These are phyloP conservation scores for Pseudogymnoascus sp. DNA, from an alignment of 2,329 filamentous ascomycete species.

Conservation along the genomic window DNA sequence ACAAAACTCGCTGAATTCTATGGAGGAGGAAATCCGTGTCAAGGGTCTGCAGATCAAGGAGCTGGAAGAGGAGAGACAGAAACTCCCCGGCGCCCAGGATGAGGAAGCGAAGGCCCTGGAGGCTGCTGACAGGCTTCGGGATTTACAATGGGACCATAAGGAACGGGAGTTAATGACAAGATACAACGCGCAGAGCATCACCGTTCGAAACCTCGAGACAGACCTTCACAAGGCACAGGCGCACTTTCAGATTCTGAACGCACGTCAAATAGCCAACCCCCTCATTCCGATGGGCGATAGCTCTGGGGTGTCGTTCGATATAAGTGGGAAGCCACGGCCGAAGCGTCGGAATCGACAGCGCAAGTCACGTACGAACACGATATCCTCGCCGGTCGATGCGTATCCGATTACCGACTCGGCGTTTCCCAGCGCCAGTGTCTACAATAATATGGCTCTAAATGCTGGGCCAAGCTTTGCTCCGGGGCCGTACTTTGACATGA, in stretches of 20 bases:
- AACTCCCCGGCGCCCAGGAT: conserved; percentile 50
- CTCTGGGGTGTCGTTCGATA: conserved; percentile 28
- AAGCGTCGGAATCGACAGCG: conserved; percentile 32
- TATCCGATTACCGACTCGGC: conserved; percentile 26
- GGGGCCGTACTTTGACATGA: conserved; percentile 36
- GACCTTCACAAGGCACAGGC: conserved; percentile 17
- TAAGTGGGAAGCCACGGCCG: conserved; percentile 22
- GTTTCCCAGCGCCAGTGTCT: conserved; percentile 31
- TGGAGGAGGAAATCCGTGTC: conserved; percentile 67
- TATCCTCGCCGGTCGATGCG: conserved; percentile 23
- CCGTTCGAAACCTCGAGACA: conserved; percentile 21
- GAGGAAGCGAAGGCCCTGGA: conserved; percentile 31
- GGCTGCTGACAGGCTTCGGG: conserved; percentile 22
- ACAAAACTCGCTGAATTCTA: conserved; percentile 43
- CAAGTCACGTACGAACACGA: conserved; percentile 32
- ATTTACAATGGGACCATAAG: conserved; percentile 26
- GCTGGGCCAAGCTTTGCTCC: conserved; percentile 42
- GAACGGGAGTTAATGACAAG: conserved; percentile 20
- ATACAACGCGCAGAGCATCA: conserved; percentile 17
- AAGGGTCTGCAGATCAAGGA: conserved; percentile 64
- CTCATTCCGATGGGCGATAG: conserved; percentile 27
- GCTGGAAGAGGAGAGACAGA: conserved; percentile 61
- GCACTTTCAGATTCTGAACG: conserved; percentile 14
- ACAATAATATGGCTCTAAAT: conserved; percentile 34
- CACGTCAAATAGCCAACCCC: conserved; percentile 21